Percentiles rank a stretch among this genome's conserved stretches.
Conservation (phyloP, 108 stramenopile genomes). For the Skeletonema potamos region DNA sequence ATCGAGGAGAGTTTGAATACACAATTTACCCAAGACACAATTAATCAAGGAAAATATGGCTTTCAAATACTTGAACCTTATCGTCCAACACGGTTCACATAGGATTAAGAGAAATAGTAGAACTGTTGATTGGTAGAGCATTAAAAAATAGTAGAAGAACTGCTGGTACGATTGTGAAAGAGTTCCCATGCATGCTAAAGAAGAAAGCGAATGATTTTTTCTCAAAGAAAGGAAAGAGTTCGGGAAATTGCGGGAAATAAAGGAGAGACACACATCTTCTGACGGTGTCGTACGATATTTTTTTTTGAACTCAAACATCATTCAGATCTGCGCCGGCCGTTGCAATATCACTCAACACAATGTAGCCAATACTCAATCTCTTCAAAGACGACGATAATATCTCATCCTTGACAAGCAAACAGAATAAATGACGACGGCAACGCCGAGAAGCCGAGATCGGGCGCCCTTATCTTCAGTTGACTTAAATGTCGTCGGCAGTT, state of each 20-base stretch:
- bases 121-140: no score
- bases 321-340: not conserved
- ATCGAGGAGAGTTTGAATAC: constrained; percentile 2
- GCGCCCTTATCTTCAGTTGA: not conserved
- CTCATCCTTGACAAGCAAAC: no score
- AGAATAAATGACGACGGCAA: not conserved
- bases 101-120: no score
- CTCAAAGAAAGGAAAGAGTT: no score
- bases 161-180: no score
- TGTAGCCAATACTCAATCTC: not conserved
- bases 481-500: not conserved
- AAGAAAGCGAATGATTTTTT: no score
- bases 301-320: no score
- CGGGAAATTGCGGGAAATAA: no score
- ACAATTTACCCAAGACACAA: not conserved
- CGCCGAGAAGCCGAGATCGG: not conserved
- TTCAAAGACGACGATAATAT: not conserved
- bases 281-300: no score
- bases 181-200: no score
- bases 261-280: no score
- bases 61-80: constrained; percentile 3
- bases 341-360: not conserved
- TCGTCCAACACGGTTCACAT: not conserved
- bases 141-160: no score
- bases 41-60: not conserved